Evolutionary conservation across 1,284 basidiomycete species (phyloP).

Genomic region (Baeospora myosura): DNA sequence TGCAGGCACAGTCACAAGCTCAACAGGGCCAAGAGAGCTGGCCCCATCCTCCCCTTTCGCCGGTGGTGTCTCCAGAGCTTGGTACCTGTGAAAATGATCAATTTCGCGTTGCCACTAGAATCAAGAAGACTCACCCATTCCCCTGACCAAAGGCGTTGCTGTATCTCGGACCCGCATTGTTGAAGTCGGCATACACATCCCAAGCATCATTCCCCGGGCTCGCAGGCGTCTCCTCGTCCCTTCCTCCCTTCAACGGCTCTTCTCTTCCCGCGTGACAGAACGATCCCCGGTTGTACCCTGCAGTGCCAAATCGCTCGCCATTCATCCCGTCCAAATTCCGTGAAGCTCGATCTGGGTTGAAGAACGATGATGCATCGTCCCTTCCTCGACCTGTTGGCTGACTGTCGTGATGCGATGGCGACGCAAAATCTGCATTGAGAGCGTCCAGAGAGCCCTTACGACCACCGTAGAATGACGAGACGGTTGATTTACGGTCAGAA

Average conservation of each 20-base stretch:
- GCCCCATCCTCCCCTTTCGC: constrained; percentile 33
- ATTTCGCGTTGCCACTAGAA: not conserved
- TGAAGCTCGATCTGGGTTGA: constrained; percentile 32
- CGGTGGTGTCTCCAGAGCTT: constrained; percentile 11
- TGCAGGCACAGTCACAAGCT: constrained; percentile 82
- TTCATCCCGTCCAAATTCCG: constrained; percentile 18
- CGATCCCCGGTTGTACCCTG: constrained; percentile 64
- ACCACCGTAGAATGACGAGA: constrained; percentile 69
- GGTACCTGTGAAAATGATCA: not conserved
- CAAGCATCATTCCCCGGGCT: constrained; percentile 46
- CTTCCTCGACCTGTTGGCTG: constrained; percentile 36
- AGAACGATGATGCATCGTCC: constrained; percentile 65
- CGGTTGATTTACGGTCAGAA: constrained; percentile 61
- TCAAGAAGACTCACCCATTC: constrained; percentile 11
- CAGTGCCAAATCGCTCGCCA: constrained; percentile 22
- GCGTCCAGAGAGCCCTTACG: constrained; percentile 53
- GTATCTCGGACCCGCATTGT: constrained; percentile 79
- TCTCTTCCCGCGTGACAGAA: constrained; percentile 59
- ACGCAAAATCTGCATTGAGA: constrained; percentile 46
- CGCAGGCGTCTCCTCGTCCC: constrained; percentile 44
- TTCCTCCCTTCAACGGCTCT: constrained; percentile 68
- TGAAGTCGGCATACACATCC: constrained; percentile 88
- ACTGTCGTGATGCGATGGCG: constrained; percentile 19
- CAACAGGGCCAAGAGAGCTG: constrained; percentile 42
- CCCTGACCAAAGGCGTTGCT: constrained; percentile 45